These are phyloP conservation scores for Hordeum pubiflorum DNA, from an alignment of 202 grass and related monocot genomes.

Conservation along the genomic window DNA sequence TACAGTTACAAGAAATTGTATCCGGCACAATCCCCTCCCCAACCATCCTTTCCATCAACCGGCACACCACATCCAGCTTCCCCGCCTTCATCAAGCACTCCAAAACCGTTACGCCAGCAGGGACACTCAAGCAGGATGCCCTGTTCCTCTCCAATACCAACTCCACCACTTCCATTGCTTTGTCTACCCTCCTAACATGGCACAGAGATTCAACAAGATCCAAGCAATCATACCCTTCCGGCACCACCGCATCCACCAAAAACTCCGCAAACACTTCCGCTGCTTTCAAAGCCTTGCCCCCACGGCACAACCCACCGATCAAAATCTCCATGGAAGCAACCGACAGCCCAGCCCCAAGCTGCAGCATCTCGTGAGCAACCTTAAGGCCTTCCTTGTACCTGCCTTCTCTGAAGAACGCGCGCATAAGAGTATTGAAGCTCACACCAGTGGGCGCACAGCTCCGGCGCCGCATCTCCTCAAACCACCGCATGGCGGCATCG, in stretches of 20 bases:
- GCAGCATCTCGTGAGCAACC: constrained; percentile 67
- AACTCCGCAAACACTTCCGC: constrained; percentile 50
- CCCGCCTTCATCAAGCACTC: constrained; percentile 38
- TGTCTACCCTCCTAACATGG: constrained; percentile 25
- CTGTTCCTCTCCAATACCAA: constrained; percentile 40
- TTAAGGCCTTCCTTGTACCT: constrained; percentile 55
- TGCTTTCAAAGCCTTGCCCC: constrained; percentile 26
- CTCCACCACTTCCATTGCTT: constrained; percentile 52
- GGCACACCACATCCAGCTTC: constrained; percentile 36
- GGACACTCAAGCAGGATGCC: constrained; percentile 33
- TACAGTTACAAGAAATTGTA: constrained; percentile 49
- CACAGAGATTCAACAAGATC: constrained; percentile 51
- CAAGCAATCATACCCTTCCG: constrained; percentile 56
- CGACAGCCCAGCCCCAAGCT: constrained; percentile 47
- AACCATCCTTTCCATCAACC: constrained; percentile 54
- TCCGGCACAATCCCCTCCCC: constrained; percentile 48
- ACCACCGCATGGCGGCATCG: constrained; percentile 58
- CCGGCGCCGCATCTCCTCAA: constrained; percentile 47
- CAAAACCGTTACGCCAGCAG: constrained; percentile 51
- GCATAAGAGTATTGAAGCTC: constrained; percentile 76
- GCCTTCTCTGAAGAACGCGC: constrained; percentile 53
- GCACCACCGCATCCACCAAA: constrained; percentile 32
- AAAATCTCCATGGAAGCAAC: constrained; percentile 63
- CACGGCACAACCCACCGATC: constrained; percentile 41
- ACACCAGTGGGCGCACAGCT: constrained; percentile 49